Percentiles rank a stretch among this genome's conserved stretches.
phyloP scores from a whole-genome alignment of 2,329 filamentous ascomycete genomes.

The Pseudogymnoascus destructans region DNA sequence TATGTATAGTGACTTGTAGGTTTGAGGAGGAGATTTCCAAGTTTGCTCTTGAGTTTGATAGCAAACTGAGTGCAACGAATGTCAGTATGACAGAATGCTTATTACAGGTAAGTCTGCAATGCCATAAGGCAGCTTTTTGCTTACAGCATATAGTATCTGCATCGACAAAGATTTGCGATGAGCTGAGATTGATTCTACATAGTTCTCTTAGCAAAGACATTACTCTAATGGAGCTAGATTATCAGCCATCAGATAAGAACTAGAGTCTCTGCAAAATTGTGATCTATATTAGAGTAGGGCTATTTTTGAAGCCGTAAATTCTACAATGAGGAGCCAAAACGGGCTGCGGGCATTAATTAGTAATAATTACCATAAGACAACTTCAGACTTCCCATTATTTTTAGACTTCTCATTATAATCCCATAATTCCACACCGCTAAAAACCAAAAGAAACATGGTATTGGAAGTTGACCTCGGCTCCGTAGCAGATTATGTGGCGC shows the following conservation, averaged over 20 bases:
- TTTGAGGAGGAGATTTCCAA: too few species aligned
- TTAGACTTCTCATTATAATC: neutral
- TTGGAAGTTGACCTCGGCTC: constrained; percentile 9
- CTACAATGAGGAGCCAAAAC: constrained; percentile 9
- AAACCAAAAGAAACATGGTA: constrained; percentile 10
- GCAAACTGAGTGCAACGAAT: too few species aligned
- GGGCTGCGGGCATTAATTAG: constrained; percentile 10
- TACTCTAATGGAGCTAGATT: constrained; percentile 16
- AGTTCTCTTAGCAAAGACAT: constrained; percentile 14
- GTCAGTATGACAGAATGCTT: too few species aligned
- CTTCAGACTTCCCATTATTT: neutral
- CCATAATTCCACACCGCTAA: constrained; percentile 6
- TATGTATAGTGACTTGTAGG: too few species aligned
- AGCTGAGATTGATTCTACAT: constrained; percentile 13
- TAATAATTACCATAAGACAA: constrained; percentile 1
- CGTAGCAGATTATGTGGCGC: constrained; percentile 13
- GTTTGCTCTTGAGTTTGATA: too few species aligned
- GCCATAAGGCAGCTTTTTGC: constrained; percentile 3
- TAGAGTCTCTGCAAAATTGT: neutral
- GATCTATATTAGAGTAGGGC: constrained; percentile 5
- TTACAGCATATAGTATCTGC: constrained; percentile 14
- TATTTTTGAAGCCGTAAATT: constrained; percentile 1
- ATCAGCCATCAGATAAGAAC: constrained; percentile 12
- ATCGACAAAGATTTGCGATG: constrained; percentile 13
- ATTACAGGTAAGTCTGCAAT: constrained; percentile 13